These are phyloP conservation scores for Lasiosphaeria miniovina DNA, from an alignment of 495 filamentous ascomycete genomes.

Conservation along the genomic window DNA sequence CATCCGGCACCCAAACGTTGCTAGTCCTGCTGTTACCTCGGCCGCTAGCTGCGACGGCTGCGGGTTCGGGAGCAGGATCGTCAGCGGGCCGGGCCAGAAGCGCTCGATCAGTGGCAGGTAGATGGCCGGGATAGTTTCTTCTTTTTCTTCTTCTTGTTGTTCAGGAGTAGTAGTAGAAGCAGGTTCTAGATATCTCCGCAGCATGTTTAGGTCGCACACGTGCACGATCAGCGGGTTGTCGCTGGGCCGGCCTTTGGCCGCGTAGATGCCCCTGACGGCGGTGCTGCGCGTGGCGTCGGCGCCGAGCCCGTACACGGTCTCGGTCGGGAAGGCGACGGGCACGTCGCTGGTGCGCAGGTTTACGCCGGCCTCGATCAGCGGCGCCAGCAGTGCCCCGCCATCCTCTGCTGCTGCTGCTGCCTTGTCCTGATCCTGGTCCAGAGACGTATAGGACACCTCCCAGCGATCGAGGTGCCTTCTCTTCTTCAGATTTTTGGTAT, in stretches of 20 bases:
- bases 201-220: slow-evolving; percentile 75
- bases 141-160: neutral
- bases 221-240: slow-evolving; percentile 98
- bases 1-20: slow-evolving; percentile 88
- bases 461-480: slow-evolving; percentile 7
- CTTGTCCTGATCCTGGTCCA: neutral
- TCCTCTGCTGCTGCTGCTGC: neutral
- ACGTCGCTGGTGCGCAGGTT: slow-evolving; percentile 60
- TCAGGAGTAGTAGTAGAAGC: neutral
- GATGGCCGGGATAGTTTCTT: slow-evolving; percentile 67
- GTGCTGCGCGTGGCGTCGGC: slow-evolving; percentile 83
- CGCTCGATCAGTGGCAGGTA: slow-evolving; percentile 75
- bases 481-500: no score
- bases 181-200: slow-evolving; percentile 57
- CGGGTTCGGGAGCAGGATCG: slow-evolving; percentile 80
- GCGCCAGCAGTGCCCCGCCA: slow-evolving; percentile 9
- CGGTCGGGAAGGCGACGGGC: slow-evolving; percentile 94
- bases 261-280: slow-evolving; percentile 90
- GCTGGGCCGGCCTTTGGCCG: slow-evolving; percentile 80
- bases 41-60: slow-evolving; percentile 54
- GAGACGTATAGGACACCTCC: slow-evolving; percentile 1
- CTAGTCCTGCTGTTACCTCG: slow-evolving; percentile 80
- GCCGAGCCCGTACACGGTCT: slow-evolving; percentile 95
- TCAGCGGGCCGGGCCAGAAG: slow-evolving; percentile 96
- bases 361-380: slow-evolving; percentile 53